Evolutionary conservation across 345 rosid species (phyloP).

Genomic region (Gossypium thurberi): DNA sequence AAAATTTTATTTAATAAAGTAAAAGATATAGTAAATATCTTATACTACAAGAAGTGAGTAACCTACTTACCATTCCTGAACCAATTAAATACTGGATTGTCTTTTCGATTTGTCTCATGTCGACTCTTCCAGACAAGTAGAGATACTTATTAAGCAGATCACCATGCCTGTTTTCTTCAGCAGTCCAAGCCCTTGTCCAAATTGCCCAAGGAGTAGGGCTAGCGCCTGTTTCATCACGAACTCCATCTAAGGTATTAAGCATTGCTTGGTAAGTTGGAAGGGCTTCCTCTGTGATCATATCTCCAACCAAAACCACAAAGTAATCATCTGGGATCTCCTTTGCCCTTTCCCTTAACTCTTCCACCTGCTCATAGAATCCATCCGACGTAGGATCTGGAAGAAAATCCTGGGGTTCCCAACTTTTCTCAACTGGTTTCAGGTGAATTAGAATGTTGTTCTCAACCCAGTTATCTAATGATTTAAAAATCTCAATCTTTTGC

Average conservation of each 20-base stretch:
- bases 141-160: background rate
- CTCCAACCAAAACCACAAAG: slow-evolving; percentile 50
- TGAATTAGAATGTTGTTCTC: slow-evolving; percentile 56
- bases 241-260: slow-evolving; percentile 24
- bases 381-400: slow-evolving; percentile 77
- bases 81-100: background rate
- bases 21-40: background rate
- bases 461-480: slow-evolving; percentile 84
- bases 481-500: slow-evolving; percentile 82
- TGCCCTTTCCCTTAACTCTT: slow-evolving; percentile 67
- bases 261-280: slow-evolving; percentile 51
- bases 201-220: background rate
- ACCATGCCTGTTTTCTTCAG: background rate
- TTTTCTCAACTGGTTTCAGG: slow-evolving; percentile 78
- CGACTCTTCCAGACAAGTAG: background rate
- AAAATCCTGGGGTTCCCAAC: slow-evolving; percentile 92
- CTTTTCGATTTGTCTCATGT: background rate
- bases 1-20: background rate
- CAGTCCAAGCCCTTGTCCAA: background rate
- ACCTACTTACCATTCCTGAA: background rate
- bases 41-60: background rate
- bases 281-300: slow-evolving; percentile 55
- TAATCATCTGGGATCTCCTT: slow-evolving; percentile 82
- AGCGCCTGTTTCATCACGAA: background rate
- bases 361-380: slow-evolving; percentile 75